A percentile compares a stretch with the other conserved stretches of the same genome.
These are phyloP conservation scores for Pseudogymnoascus sp. DNA, from an alignment of 2,329 filamentous ascomycete genomes.

Conservation along the genomic window DNA sequence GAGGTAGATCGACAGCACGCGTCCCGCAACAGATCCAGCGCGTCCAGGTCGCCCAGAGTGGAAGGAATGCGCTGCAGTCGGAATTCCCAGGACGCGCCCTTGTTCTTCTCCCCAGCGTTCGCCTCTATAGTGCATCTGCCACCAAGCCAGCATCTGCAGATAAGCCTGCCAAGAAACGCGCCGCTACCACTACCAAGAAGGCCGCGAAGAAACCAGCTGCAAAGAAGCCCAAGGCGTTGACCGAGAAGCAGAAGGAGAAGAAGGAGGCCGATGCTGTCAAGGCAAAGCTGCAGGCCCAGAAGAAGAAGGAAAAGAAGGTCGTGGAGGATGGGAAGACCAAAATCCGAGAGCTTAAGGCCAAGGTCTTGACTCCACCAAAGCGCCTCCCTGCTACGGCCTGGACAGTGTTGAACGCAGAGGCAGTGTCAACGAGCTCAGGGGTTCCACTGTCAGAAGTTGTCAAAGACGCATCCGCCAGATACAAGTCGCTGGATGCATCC, in stretches of 20 bases:
- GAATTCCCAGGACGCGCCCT: conserved; percentile 12
- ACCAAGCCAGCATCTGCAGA: conserved; percentile 18
- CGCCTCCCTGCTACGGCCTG: conserved; percentile 23
- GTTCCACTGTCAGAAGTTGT: conserved; percentile 11
- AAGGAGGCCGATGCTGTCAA: conserved; percentile 20
- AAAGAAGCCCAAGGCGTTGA: conserved; percentile 24
- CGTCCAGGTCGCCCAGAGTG: conserved; percentile 16
- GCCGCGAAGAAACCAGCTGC: conserved; percentile 14
- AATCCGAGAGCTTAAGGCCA: conserved; percentile 11
- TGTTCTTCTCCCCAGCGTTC: conserved; percentile 11
- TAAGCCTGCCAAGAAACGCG: conserved; percentile 16
- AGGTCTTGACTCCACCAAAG: conserved; percentile 27
- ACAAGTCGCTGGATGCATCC: conserved; percentile 26
- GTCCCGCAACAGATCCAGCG: conserved; percentile 21
- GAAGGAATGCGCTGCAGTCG: conserved; percentile 12
- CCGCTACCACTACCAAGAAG: conserved; percentile 12
- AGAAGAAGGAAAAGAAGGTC: conserved; percentile 23
- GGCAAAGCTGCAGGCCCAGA: conserved; percentile 26
- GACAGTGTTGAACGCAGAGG: conserved; percentile 15
- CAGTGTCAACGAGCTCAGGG: neutral
- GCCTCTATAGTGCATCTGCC: conserved; percentile 20
- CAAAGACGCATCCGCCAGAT: conserved; percentile 21
- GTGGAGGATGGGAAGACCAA: conserved; percentile 1
- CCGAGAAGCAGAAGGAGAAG: conserved; percentile 25
- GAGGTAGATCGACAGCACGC: conserved; percentile 22